phyloP scores from a whole-genome alignment of 164 flowering plant genomes.

The Stephania yunnanensis region DNA sequence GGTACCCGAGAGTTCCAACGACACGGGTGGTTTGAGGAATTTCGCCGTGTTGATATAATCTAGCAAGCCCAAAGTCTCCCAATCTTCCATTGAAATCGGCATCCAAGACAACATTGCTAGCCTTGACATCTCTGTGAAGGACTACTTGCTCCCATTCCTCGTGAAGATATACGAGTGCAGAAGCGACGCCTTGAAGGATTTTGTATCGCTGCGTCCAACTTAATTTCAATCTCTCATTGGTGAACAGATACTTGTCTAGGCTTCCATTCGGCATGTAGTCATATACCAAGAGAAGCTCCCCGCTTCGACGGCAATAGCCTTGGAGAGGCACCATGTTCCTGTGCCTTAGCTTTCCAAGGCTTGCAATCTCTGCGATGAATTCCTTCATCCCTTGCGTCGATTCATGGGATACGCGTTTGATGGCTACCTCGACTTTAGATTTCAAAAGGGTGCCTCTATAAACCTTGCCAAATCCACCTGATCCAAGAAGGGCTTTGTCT shows the following conservation, averaged over 20 bases:
- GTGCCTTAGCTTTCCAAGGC: conserved; percentile 30
- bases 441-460: conserved; percentile 36
- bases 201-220: conserved; percentile 40
- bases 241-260: conserved; percentile 34
- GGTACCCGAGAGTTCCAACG: conserved; percentile 59
- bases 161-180: conserved; percentile 51
- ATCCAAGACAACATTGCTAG: conserved; percentile 57
- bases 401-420: conserved; percentile 35
- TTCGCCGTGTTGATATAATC: conserved; percentile 41
- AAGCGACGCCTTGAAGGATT: conserved; percentile 40
- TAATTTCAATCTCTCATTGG: conserved; percentile 18
- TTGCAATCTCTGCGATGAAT: conserved; percentile 45
- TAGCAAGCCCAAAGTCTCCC: conserved; percentile 59
- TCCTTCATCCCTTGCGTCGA: conserved; percentile 43
- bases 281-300: conserved; percentile 45
- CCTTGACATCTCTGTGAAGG: conserved; percentile 52
- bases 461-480: conserved; percentile 50
- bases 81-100: conserved; percentile 40
- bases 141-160: conserved; percentile 57
- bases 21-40: conserved; percentile 41
- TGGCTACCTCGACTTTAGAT: conserved; percentile 37
- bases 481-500: conserved; percentile 33
- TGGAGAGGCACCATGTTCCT: conserved; percentile 32
- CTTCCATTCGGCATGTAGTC: conserved; percentile 51
- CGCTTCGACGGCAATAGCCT: conserved; percentile 28